phyloP scores from a whole-genome alignment of 805 yeast species.

The Lipomyces japonicus region DNA sequence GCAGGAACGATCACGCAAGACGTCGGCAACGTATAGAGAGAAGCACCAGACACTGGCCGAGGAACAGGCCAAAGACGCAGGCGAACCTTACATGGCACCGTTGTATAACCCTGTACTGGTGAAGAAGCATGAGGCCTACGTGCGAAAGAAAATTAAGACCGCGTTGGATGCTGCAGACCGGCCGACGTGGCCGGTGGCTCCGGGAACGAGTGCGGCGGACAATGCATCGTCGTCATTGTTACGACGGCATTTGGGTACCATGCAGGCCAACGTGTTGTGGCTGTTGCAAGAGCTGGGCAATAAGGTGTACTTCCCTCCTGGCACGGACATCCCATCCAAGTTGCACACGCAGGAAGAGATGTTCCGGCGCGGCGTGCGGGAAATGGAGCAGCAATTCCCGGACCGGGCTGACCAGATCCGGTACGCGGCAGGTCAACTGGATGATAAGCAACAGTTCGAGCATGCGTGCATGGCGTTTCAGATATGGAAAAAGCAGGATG shows the following conservation, averaged over 20 bases:
- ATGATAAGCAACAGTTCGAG: constrained; percentile 5
- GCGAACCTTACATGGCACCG: constrained; percentile 27
- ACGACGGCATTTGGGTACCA: constrained; percentile 2
- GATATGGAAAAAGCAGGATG: constrained; percentile 23
- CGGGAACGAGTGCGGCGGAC: constrained; percentile 4
- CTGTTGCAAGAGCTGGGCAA: constrained; percentile 24
- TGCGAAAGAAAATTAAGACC: constrained; percentile 22
- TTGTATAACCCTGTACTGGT: constrained; percentile 22
- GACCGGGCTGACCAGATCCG: constrained; percentile 6
- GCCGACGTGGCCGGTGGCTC: constrained; percentile 22
- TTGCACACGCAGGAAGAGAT: constrained; percentile 13
- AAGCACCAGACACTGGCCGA: constrained; percentile 16
- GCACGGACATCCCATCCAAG: constrained; percentile 18
- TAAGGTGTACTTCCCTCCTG: constrained; percentile 20
- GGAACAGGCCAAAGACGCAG: constrained; percentile 11
- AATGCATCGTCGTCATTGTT: background rate
- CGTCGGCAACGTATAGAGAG: constrained; percentile 26
- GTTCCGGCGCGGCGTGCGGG: constrained; percentile 15
- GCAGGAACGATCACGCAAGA: constrained; percentile 27
- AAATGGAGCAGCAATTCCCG: constrained; percentile 11
- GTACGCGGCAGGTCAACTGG: constrained; percentile 14
- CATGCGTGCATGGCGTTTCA: constrained; percentile 16
- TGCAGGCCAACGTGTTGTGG: constrained; percentile 23
- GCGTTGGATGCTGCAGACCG: constrained; percentile 12
- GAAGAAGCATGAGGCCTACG: constrained; percentile 26